Evolutionary conservation across 1,284 basidiomycete genomes (phyloP).

Genomic region (Rhodotorula sp.): DNA sequence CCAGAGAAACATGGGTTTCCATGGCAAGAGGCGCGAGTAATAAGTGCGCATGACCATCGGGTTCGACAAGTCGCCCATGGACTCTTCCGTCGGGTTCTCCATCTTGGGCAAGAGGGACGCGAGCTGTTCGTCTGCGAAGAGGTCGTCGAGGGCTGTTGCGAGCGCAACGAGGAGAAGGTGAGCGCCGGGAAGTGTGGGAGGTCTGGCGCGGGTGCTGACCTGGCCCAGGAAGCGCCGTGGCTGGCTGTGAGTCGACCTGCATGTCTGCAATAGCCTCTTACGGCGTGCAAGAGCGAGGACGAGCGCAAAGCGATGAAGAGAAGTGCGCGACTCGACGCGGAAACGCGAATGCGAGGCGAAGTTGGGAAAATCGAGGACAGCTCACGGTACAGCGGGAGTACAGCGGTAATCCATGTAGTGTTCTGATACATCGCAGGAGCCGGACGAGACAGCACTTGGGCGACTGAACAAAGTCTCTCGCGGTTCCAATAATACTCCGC

Average conservation of each 20-base stretch:
- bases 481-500: no score
- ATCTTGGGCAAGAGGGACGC: constrained; percentile 9
- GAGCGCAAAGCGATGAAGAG: neutral
- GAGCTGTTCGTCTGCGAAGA: constrained; percentile 32
- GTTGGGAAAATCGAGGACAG: no score
- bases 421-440: no score
- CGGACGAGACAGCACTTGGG: no score
- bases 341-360: neutral
- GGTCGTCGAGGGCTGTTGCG: constrained; percentile 32
- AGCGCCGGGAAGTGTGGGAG: constrained; percentile 1
- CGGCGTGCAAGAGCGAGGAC: neutral
- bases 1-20: constrained; percentile 91
- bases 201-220: constrained; percentile 5
- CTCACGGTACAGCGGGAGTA: no score
- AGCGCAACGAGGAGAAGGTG: neutral
- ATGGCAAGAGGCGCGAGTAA: constrained; percentile 90
- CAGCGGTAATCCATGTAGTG: no score
- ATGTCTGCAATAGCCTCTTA: constrained; percentile 23
- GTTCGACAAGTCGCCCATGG: constrained; percentile 52
- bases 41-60: constrained; percentile 78
- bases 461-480: no score
- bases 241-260: constrained; percentile 7
- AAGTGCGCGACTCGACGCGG: neutral
- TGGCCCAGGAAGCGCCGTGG: constrained; percentile 3
- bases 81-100: constrained; percentile 22